Conservation (phyloP, 2,329 filamentous ascomycete species). For the Claviceps citrina region DNA sequence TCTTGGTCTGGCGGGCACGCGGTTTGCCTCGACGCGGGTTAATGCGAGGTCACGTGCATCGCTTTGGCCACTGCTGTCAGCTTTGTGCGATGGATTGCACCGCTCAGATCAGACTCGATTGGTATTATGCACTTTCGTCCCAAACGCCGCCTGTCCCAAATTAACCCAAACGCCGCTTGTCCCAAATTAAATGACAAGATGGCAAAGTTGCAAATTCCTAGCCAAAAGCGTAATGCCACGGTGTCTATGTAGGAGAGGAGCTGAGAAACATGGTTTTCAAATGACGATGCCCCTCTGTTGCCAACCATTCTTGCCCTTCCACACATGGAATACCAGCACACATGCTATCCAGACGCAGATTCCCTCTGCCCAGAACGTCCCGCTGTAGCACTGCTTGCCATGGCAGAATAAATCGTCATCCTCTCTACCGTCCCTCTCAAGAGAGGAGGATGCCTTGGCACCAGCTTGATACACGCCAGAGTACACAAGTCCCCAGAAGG, state of each 20-base stretch:
- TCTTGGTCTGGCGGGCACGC: slow-evolving; percentile 5
- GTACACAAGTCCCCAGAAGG: slow-evolving; percentile 84
- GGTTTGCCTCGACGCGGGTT: slow-evolving; percentile 11
- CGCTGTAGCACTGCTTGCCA: slow-evolving; percentile 65
- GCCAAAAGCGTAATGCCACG: too few relatives aligned
- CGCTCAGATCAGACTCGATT: too few relatives aligned
- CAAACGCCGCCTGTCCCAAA: too few relatives aligned
- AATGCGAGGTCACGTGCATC: slow-evolving; percentile 17
- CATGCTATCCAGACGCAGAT: slow-evolving; percentile 65
- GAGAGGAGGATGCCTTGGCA: slow-evolving; percentile 28
- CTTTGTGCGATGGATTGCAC: too few relatives aligned
- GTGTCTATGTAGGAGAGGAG: neutral
- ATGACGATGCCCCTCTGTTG: slow-evolving; percentile 57
- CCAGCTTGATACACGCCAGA: slow-evolving; percentile 62
- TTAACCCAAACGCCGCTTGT: too few relatives aligned
- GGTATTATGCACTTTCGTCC: too few relatives aligned
- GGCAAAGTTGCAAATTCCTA: too few relatives aligned
- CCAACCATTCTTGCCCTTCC: slow-evolving; percentile 69
- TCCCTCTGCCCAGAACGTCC: slow-evolving; percentile 76
- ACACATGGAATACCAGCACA: slow-evolving; percentile 58
- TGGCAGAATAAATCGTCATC: slow-evolving; percentile 53
- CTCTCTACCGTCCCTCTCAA: slow-evolving; percentile 14
- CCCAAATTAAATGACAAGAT: too few relatives aligned
- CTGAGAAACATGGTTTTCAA: too few relatives aligned
- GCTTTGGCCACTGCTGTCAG: too few relatives aligned